A percentile compares a stretch with the other conserved stretches of the same genome.
Conservation (phyloP, 495 filamentous ascomycete species). For the Hyaloscypha bicolor region DNA sequence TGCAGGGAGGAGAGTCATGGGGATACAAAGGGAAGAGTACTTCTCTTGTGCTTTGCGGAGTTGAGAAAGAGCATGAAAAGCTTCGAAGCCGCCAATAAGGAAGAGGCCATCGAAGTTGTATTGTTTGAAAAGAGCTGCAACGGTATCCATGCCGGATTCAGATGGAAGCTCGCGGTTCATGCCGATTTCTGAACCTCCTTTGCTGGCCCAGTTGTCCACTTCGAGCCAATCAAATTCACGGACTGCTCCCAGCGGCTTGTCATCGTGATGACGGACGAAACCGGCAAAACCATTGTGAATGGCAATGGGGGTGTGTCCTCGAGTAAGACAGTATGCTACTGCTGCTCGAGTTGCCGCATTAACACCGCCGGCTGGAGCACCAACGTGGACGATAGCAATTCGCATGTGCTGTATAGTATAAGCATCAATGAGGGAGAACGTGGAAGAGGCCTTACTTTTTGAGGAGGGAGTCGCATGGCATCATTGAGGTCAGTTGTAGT, state of each 20-base stretch:
- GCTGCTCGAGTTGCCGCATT: slow-evolving; percentile 95
- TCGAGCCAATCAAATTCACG: slow-evolving; percentile 89
- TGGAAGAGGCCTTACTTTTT: slow-evolving; percentile 59
- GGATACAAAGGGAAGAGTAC: slow-evolving; percentile 87
- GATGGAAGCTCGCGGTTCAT: slow-evolving; percentile 91
- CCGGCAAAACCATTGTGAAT: slow-evolving; percentile 98
- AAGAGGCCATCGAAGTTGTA: slow-evolving; percentile 92
- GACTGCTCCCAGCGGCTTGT: slow-evolving; percentile 80
- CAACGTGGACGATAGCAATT: slow-evolving; percentile 95
- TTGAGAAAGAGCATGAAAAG: slow-evolving; percentile 88
- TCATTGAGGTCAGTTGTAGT: slow-evolving; percentile 58
- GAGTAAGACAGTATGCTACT: slow-evolving; percentile 92
- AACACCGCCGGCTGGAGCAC: slow-evolving; percentile 98
- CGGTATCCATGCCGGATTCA: slow-evolving; percentile 78
- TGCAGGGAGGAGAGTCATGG: slow-evolving; percentile 89
- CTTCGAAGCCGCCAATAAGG: slow-evolving; percentile 95
- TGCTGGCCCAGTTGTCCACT: slow-evolving; percentile 91
- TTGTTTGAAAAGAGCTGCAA: slow-evolving; percentile 81
- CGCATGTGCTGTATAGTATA: slow-evolving; percentile 68
- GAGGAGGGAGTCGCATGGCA: slow-evolving; percentile 58
- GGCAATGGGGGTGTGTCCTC: slow-evolving; percentile 87
- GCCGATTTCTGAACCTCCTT: slow-evolving; percentile 96
- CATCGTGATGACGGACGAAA: slow-evolving; percentile 84
- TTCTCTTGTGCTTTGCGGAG: slow-evolving; percentile 76
- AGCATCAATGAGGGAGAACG: slow-evolving; percentile 1